Evolutionary conservation across 345 rosid genomes (phyloP), one percentile per base, ranked within the genome.

Genomic region (Moringa oleifera): DNA sequence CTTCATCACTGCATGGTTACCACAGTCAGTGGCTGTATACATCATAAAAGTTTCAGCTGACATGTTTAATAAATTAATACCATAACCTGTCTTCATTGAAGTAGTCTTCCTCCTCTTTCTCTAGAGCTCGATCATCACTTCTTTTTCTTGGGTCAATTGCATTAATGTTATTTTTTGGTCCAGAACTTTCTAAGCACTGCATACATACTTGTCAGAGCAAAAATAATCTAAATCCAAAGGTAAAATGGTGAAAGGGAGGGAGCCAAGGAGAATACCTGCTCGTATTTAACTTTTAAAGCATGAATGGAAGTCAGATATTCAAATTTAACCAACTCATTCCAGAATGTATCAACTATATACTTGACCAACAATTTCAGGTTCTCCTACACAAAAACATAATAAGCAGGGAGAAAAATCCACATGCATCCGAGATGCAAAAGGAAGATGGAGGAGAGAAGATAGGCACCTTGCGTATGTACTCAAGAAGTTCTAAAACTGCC

Each of bases 31-130:
- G 56, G 47, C 7, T 50, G 22, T 0, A 50, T 51, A 18, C 7
- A 20, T 41, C 55, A n/a, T 61, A 66, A 33, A 55, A 20, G 37
- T 33, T 18, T 13, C 17, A 8, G 52, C 25, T 16, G 16, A 25
- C 41, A 41, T 51, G 23, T 18, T 31, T 36, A 16, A 25, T 47
- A 10, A 65, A 66, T 20, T 23, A 55, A 50, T 16, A 62, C 61
- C 54, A n/a, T n/a, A 53, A 95, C 97, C 96, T 95, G 72, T 90
- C 91, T 71, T 79, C 96, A n/a, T 91, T 94, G 71, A 95, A 95
- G 75, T 95, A 95, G 67, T 95, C 99, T 75, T 91, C 94, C 81
- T 91, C 99, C 72, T 95, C 99, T 80, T 95, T 95, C 66, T 91
- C 97, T 58, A 81, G 63, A n/a, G 95, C 95, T 22, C 96, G 95